Base-by-base conservation (phyloP, 768 basidiomycete genomes). In the Lentinula sp. region DNA sequence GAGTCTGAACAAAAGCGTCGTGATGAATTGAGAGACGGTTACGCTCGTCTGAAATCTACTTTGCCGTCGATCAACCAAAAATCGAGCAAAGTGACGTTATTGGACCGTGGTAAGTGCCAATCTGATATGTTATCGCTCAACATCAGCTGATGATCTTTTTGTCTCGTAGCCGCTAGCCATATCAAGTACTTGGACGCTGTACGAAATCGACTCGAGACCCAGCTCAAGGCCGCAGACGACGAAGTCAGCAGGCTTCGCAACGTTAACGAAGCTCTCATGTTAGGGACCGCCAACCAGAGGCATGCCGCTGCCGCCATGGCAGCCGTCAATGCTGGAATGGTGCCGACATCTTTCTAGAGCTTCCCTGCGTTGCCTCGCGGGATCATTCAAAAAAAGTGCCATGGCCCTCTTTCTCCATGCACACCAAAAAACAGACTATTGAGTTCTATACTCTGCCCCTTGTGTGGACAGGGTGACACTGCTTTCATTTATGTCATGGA, bases 1-100 rank as follows among this genome's bases (percentile, higher is more conserved):
- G 92, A 94, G 80, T 93, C 91, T 28, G 92, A 94, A 79, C 91
- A 95, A 80, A 81, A 93, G 66, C 84, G 94, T 66, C 85, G 94
- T 42, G 93, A 95, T 68, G 94, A 96, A 76, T 90, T 96, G 71
- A 81, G 94, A 60, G 93, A 96, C 61, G 93, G 92, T 62, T 96
- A 95, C 76, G 85, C 87, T 67, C 84, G 89, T 61, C 86, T 96
- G 77, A 93, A 93, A 84, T 90, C 93, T 68, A 88, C 87, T 60
- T 86, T 96, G 67, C 94, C 94, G 33, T 81, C 87, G 62, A 90
- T 88, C 51, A 94, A 93, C 79, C 92, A 95, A 81, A 92, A 94
- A 81, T 87, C 91, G 9, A 92, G 89, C 83, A 96, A 96, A 77
- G 90, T 93, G 57, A 91, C 87, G 64, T 79, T 95, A 60, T 83